Conservation (phyloP, 179 eudicot species). For the Heliamphora pulchella region DNA sequence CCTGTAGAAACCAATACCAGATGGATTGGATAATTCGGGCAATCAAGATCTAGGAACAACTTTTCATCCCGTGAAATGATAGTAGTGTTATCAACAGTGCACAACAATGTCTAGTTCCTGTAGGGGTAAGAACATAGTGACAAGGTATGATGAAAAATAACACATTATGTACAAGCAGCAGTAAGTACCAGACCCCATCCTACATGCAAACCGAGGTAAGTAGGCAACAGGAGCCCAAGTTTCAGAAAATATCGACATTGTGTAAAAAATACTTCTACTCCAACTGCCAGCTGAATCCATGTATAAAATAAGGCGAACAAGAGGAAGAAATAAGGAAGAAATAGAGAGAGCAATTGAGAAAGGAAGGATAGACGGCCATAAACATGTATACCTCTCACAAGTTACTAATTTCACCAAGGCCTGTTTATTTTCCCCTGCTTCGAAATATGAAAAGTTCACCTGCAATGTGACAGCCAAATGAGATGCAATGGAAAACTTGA, state of each 20-base stretch:
- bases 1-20: neutral
- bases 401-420: constrained; percentile 90
- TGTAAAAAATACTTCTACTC: neutral
- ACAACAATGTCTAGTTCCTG: neutral
- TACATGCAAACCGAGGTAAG: neutral
- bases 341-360: neutral
- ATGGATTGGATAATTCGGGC: neutral
- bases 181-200: neutral
- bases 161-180: neutral
- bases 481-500: neutral
- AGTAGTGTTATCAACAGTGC: neutral
- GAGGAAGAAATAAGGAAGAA: neutral
- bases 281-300: neutral
- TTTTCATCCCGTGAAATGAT: neutral
- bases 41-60: neutral
- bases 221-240: neutral
- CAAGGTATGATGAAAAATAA: neutral
- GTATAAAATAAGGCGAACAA: neutral
- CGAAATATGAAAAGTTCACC: constrained; percentile 85
- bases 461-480: constrained; percentile 22
- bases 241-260: neutral
- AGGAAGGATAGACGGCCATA: neutral
- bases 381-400: constrained; percentile 62
- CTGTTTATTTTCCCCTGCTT: constrained; percentile 89
- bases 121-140: neutral